phyloP scores from a whole-genome alignment of 2,329 filamentous ascomycete genomes.

The Pezicula radicicola region DNA sequence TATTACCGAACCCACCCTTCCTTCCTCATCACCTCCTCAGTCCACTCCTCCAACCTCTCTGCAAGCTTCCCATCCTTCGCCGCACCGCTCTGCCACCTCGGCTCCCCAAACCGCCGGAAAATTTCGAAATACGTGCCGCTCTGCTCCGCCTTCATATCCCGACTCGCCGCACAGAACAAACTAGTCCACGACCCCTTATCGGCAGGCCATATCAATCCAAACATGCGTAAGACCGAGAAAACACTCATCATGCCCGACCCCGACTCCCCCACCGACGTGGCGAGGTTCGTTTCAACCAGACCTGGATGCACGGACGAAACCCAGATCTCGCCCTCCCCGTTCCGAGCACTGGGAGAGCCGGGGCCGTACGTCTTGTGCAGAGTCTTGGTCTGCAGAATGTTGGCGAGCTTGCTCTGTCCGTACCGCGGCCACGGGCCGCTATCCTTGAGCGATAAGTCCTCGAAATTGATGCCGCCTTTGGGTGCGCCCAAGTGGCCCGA shows the following conservation, averaged over 20 bases:
- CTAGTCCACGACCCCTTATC: conserved; percentile 11
- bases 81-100: not conserved
- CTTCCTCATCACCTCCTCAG: conserved; percentile 25
- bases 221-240: not conserved
- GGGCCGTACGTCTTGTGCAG: conserved; percentile 32
- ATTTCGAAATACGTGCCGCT: conserved; percentile 10
- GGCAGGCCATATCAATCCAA: conserved; percentile 4
- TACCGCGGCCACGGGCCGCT: conserved; percentile 36
- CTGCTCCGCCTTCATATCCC: conserved; percentile 8
- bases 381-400: conserved; percentile 37
- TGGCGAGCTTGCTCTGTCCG: conserved; percentile 44
- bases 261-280: no score
- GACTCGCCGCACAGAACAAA: conserved; percentile 10
- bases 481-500: conserved; percentile 15
- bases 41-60: conserved; percentile 21
- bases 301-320: conserved; percentile 36
- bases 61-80: conserved; percentile 4
- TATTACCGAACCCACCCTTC: conserved; percentile 13
- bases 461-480: conserved; percentile 18
- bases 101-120: conserved; percentile 3
- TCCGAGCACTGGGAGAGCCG: conserved; percentile 22
- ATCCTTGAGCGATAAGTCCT: conserved; percentile 23
- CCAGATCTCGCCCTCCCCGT: conserved; percentile 35
- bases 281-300: conserved; percentile 35
- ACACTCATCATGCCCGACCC: not conserved